Evolutionary conservation across 805 yeast genomes (phyloP).

Genomic region (Jamesozyma rosinii): DNA sequence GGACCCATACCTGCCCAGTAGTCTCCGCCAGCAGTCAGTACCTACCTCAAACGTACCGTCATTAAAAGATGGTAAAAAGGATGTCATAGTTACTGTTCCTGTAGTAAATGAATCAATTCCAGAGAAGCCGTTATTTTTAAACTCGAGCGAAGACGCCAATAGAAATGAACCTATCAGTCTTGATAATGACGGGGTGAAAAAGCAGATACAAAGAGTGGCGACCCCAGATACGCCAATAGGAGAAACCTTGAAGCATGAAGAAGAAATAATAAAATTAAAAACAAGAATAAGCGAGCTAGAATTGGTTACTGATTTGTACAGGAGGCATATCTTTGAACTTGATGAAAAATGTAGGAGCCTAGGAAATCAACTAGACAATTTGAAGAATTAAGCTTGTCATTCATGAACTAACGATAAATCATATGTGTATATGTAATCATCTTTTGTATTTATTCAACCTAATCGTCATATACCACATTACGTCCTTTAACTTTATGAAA

Average conservation of each 20-base stretch:
- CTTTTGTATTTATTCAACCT: not conserved
- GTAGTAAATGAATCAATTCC: not conserved
- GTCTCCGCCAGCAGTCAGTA: not conserved
- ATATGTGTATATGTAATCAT: not conserved
- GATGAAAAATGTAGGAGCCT: conserved; percentile 37
- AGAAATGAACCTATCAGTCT: not conserved
- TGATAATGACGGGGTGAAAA: not conserved
- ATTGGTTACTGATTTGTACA: conserved; percentile 78
- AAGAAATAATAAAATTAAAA: conserved; percentile 39
- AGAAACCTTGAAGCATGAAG: conserved; percentile 19
- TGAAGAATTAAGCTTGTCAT: too few relatives aligned
- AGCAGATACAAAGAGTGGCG: not conserved
- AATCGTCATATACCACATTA: not conserved
- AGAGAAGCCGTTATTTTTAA: not conserved
- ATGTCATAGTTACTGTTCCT: not conserved
- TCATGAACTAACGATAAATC: too few relatives aligned
- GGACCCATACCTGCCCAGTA: conserved; percentile 1
- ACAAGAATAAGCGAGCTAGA: conserved; percentile 84
- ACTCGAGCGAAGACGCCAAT: not conserved
- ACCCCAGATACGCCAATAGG: conserved; percentile 4
- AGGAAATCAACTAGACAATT: conserved; percentile 12
- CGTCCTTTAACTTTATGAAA: too few relatives aligned
- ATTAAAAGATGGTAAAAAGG: not conserved
- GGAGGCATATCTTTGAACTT: conserved; percentile 72
- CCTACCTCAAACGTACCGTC: not conserved